Conservation (phyloP, 257 asterid species). For the Solanum ossicruentum region DNA sequence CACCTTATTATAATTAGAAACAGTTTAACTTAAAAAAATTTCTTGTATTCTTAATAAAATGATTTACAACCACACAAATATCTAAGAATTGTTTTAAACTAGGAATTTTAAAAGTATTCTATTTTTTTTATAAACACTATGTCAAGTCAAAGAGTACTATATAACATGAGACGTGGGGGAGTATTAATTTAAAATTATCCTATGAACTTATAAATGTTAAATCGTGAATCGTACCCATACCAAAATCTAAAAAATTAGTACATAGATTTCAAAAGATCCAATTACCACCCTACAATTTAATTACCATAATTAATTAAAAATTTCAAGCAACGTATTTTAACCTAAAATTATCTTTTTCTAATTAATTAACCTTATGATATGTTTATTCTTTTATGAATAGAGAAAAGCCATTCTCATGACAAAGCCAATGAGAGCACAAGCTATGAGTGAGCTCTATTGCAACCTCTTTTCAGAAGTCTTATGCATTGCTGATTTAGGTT, state of each 20-base stretch:
- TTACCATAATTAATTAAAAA: not conserved
- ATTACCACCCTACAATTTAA: no score
- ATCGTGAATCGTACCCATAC: not conserved
- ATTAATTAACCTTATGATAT: not conserved
- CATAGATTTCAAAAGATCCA: no score
- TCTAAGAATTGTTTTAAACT: no score
- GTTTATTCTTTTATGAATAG: not conserved
- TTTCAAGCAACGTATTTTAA: not conserved
- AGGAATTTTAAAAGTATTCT: no score
- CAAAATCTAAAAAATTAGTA: not conserved
- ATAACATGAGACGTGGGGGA: no score
- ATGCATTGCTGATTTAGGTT: constrained; percentile 5
- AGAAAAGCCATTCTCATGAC: constrained; percentile 31
- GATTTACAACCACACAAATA: no score
- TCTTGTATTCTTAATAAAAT: no score
- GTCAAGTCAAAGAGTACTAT: no score
- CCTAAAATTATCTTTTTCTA: no score
- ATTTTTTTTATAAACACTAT: no score
- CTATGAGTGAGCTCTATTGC: constrained; percentile 12
- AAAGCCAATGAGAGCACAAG: constrained; percentile 22
- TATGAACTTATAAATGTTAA: not conserved
- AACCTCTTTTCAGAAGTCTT: not conserved
- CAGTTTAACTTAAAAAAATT: no score
- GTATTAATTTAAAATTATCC: not conserved
- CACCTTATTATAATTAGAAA: no score